phyloP scores from a whole-genome alignment of 495 filamentous ascomycete genomes.

The Bombardia bombarda region DNA sequence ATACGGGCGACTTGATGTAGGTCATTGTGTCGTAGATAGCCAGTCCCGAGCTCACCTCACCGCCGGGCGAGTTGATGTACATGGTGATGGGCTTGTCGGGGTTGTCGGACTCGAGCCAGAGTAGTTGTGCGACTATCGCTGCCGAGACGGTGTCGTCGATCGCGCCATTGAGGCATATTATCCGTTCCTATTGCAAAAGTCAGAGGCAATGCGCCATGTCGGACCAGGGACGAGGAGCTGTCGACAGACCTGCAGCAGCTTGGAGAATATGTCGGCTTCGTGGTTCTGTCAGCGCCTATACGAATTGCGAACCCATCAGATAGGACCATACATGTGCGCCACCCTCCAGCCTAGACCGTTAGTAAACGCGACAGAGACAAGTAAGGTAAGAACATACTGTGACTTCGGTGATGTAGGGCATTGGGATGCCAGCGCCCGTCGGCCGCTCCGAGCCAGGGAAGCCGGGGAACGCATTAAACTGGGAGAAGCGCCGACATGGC shows the following conservation, averaged over 20 bases:
- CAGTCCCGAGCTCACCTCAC: constrained; percentile 88
- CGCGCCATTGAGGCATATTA: constrained; percentile 87
- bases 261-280: constrained; percentile 76
- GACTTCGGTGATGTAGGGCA: constrained; percentile 71
- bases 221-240: neutral
- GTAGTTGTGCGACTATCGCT: constrained; percentile 86
- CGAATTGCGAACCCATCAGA: neutral
- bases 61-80: constrained; percentile 96
- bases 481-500: constrained; percentile 32
- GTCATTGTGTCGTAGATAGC: constrained; percentile 99
- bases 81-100: constrained; percentile 89
- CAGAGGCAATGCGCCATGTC: neutral
- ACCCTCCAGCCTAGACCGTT: constrained; percentile 68
- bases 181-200: constrained; percentile 66
- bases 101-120: constrained; percentile 96
- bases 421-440: constrained; percentile 53
- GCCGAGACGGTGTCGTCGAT: constrained; percentile 86
- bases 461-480: constrained; percentile 19
- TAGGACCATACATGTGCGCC: constrained; percentile 68
- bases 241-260: constrained; percentile 57
- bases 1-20: constrained; percentile 87
- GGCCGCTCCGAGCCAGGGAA: constrained; percentile 22
- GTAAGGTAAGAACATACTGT: constrained; percentile 50
- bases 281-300: constrained; percentile 9
- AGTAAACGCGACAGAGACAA: constrained; percentile 21